A percentile compares a stretch with the other conserved stretches of the same genome.
phyloP scores from a whole-genome alignment of 176 grass and related monocot species.

The Puccinellia tenuiflora region DNA sequence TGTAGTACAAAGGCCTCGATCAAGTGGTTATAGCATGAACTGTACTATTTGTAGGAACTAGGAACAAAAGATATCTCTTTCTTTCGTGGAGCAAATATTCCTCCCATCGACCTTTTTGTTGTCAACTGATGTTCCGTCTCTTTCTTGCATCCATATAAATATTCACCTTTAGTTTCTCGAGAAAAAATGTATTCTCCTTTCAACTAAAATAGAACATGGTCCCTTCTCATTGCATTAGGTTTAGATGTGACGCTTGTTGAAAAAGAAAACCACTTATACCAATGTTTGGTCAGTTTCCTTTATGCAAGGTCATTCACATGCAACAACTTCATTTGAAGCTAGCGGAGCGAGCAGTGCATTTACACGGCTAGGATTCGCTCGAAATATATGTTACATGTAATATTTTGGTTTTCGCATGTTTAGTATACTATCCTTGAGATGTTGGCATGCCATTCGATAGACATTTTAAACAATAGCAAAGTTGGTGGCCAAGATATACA shows the following conservation, averaged over 20 bases:
- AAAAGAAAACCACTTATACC: not conserved
- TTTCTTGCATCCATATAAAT: slow-evolving; percentile 4
- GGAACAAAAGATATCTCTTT: slow-evolving; percentile 22
- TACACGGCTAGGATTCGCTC: not conserved
- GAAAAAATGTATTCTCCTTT: not conserved
- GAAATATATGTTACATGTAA: not conserved
- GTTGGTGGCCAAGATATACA: not conserved
- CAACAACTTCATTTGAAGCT: not conserved
- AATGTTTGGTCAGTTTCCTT: slow-evolving; percentile 11
- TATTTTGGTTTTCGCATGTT: not conserved
- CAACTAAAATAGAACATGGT: not conserved
- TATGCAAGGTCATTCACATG: not conserved
- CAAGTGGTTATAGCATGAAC: slow-evolving; percentile 17
- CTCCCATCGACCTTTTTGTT: slow-evolving; percentile 10
- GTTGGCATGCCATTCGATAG: not conserved
- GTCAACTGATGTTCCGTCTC: slow-evolving; percentile 29
- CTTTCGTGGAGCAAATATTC: not conserved
- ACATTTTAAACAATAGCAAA: not conserved
- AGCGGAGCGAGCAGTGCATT: not conserved
- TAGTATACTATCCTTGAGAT: not conserved
- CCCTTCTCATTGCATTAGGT: slow-evolving; percentile 36
- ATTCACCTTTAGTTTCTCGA: not conserved
- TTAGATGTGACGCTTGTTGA: slow-evolving; percentile 23
- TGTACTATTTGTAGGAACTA: not conserved
- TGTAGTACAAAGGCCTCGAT: not conserved